phyloP scores from a whole-genome alignment of 2,329 filamentous ascomycete genomes.

The Ophiognomonia clavigignenti-juglandacearum region DNA sequence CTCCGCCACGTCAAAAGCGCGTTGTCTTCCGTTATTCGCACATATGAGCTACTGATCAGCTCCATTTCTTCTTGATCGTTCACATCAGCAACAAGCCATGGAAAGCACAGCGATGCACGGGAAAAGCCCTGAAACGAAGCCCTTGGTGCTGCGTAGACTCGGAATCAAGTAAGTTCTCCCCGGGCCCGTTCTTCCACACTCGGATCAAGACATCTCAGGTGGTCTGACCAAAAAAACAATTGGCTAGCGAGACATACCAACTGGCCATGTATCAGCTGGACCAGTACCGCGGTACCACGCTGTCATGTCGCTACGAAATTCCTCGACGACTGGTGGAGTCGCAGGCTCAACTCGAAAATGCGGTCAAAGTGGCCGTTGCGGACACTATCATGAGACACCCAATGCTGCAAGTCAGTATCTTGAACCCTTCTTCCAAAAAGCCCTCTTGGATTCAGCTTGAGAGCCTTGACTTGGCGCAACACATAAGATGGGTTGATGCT shows the following conservation, averaged over 20 bases:
- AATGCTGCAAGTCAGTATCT: constrained; percentile 17
- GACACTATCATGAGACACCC: constrained; percentile 18
- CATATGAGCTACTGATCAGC: background rate
- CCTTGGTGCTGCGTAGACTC: constrained; percentile 16
- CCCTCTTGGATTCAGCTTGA: constrained; percentile 18
- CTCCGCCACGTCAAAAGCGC: background rate
- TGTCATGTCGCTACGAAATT: constrained; percentile 18
- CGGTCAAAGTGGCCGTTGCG: constrained; percentile 13
- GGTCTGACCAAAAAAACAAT: background rate
- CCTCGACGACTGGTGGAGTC: constrained; percentile 15
- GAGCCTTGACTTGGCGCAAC: constrained; percentile 16
- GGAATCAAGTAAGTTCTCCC: constrained; percentile 18
- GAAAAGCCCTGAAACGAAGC: constrained; percentile 7
- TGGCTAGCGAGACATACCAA: constrained; percentile 11
- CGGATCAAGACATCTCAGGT: constrained; percentile 6
- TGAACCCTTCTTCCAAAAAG: constrained; percentile 13
- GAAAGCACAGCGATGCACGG: constrained; percentile 6
- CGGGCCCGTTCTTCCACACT: constrained; percentile 6
- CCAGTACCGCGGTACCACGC: constrained; percentile 17
- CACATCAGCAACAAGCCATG: constrained; percentile 4
- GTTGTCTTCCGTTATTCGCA: background rate
- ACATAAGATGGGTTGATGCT: constrained; percentile 15
- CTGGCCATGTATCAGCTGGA: constrained; percentile 17
- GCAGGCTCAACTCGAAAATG: constrained; percentile 10
- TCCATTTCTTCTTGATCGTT: background rate